A percentile compares a stretch with the other conserved stretches of the same genome.
Evolutionary conservation across 208 protist species (phyloP).

Genomic region (Leishmania tarentolae): DNA sequence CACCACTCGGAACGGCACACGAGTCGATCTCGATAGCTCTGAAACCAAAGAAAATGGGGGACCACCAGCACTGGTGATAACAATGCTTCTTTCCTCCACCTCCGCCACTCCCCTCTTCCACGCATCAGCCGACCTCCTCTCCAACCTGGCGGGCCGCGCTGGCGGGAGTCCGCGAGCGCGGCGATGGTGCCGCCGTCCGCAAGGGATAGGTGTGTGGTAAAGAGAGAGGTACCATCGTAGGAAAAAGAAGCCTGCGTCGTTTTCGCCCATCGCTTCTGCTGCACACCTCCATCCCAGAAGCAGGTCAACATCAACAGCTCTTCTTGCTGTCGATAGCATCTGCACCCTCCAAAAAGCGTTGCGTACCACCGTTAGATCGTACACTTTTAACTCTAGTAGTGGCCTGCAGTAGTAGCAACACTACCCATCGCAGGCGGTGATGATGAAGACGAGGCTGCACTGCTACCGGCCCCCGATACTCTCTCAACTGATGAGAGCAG

Average conservation of each 20-base stretch:
- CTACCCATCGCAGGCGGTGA: not conserved
- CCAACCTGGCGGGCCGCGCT: not conserved
- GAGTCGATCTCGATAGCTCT: not conserved
- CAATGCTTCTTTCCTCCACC: not conserved
- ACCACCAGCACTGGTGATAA: not conserved
- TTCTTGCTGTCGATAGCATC: not conserved
- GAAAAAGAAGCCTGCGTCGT: not conserved
- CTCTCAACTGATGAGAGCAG: conserved; percentile 41
- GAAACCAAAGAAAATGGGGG: not conserved
- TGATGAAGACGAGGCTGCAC: conserved; percentile 10
- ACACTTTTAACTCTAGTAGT: not conserved
- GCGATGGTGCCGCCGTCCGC: not conserved
- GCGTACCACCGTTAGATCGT: too few species aligned
- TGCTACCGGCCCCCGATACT: conserved; percentile 12
- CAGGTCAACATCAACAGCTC: not conserved
- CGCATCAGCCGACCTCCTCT: not conserved
- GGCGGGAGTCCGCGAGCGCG: not conserved
- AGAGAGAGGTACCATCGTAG: not conserved
- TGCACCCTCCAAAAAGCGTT: too few species aligned
- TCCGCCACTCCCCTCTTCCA: not conserved
- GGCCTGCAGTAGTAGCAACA: not conserved
- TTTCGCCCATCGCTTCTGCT: not conserved
- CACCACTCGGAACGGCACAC: not conserved
- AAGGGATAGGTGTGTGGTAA: not conserved
- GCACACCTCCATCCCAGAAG: not conserved